Base-by-base conservation (phyloP, 1,139 yeast species). In the Taphrina confusa region DNA sequence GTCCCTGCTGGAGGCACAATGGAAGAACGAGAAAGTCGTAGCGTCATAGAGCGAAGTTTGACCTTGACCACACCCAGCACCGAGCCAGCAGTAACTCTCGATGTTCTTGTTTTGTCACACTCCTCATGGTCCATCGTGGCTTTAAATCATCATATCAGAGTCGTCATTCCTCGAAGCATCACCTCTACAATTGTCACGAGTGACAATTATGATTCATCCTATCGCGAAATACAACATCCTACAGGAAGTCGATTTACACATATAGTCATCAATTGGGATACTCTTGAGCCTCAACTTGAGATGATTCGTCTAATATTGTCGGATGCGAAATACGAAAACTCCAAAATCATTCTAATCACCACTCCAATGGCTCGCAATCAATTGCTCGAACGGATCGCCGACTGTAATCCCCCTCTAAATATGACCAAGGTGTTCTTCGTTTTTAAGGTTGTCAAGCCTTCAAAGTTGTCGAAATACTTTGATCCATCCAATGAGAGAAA, bases 301-400 rank as follows among this genome's bases (percentile, higher is more conserved):
- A 57, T 68, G 34, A 55, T 66, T 23, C 61, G 57, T 8, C 37
- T 54, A 18, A 61, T 60, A n/a, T 42, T 49, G 54, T 28, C 11
- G 25, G 59, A 52, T 25, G 20, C 57, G 8, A 60, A 31, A 6
- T 63, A 57, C 57, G 39, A 51, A 45, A 49, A 62, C n/a, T 66
- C 68, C 5, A 68, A 66, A 36, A 61, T 72, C 16, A 65, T 72
- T 22, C 64, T 72, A 14, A 62, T 72, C 49, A 66, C 72, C 4
- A 68, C 74, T 30, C 73, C 74, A 12, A 63, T 66, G 42, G 72
- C 70, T 55, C 64, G 72, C 40, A 62, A 70, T n/a, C 65, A 68
- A 23, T 63, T 69, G 27, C 59, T 66, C 55, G 61, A 57, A 16
- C 12, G 22, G 9, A 57, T 47, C 2, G 39, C 47, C 2, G 63